Base-by-base conservation (phyloP, 768 basidiomycete species). In the Boletus barrowsii region DNA sequence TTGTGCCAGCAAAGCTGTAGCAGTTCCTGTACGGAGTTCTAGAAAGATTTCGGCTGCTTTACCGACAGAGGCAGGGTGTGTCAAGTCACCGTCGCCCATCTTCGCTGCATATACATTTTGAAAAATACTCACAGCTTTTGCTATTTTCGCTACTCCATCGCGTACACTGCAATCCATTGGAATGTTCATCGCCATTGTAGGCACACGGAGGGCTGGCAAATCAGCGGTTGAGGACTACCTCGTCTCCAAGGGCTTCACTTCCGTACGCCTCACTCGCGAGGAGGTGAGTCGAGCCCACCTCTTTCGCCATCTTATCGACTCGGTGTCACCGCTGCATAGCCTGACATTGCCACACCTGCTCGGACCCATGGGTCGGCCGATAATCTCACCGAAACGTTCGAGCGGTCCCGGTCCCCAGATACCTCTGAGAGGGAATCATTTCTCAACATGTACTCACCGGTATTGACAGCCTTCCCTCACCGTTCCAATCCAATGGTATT, bases 181-280 rank as follows among this genome's bases (percentile, higher is more conserved):
- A 53, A 88, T 88, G 87, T 82, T 88, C 68, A 77, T 88, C 60
- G 81, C 84, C 26, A 79, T 89, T 47, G 72, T 86, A 46, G 87
- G 87, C 42, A 82, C 86, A 0, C 77, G 74, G 13, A 78, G 71
- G 54, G 79, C 87, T 22, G 87, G 87, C 9, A 86, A 84, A 63
- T 76, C 82, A 11, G 72, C 73, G 15, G 72, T 90, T 17, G 74
- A 81, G 62, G 74, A 82, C 30, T 88, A 84, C 62, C 77, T 90
- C 17, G 71, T 83, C 30, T 63, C 68, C 4, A 82, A 86, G 58
- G 80, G 79, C 5, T 91, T 90, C 61, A 74, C 70, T 14, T 67
- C 74, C 10, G 77, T 89, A 44, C 71, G 69, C 33, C 70, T 86
- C 26, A 13, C 41, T 49, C 52, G 45, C 52, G 62, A 58, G 22